Evolutionary conservation across 768 basidiomycete species (phyloP).

Genomic region (Favolaschia claudopus): DNA sequence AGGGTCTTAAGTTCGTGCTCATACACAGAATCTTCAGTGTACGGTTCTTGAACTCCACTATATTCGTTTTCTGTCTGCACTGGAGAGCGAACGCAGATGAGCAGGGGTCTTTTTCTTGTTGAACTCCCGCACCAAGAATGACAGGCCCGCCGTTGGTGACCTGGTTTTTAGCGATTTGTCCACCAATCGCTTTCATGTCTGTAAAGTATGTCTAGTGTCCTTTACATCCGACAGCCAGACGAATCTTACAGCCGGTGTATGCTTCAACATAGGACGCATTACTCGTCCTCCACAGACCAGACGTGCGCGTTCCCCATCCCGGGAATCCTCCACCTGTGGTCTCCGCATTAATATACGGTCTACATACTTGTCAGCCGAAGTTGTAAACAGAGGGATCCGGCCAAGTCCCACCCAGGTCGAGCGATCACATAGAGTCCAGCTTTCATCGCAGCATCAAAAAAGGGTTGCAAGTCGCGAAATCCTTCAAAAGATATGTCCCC

Average conservation of each 20-base stretch:
- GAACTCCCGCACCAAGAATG: conserved; percentile 52
- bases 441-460: conserved; percentile 61
- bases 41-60: conserved; percentile 47
- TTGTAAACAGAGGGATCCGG: neutral
- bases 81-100: too few species aligned
- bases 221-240: neutral
- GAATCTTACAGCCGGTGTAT: conserved; percentile 46
- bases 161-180: conserved; percentile 57
- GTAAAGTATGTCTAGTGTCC: conserved; percentile 11
- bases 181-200: conserved; percentile 55
- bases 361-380: conserved; percentile 17
- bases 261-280: conserved; percentile 53
- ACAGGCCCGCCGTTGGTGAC: conserved; percentile 68
- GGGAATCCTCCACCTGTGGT: conserved; percentile 63
- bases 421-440: conserved; percentile 66
- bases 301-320: conserved; percentile 61
- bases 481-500: conserved; percentile 62
- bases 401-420: conserved; percentile 55
- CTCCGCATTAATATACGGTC: conserved; percentile 57
- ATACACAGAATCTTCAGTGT: conserved; percentile 50
- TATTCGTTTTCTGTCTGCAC: conserved; percentile 63
- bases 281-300: conserved; percentile 53
- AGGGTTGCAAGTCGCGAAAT: conserved; percentile 60
- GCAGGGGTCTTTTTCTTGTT: too few species aligned
- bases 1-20: conserved; percentile 42